Evolutionary conservation across 768 basidiomycete genomes (phyloP).

Genomic region (Rossbeevera mucosa): DNA sequence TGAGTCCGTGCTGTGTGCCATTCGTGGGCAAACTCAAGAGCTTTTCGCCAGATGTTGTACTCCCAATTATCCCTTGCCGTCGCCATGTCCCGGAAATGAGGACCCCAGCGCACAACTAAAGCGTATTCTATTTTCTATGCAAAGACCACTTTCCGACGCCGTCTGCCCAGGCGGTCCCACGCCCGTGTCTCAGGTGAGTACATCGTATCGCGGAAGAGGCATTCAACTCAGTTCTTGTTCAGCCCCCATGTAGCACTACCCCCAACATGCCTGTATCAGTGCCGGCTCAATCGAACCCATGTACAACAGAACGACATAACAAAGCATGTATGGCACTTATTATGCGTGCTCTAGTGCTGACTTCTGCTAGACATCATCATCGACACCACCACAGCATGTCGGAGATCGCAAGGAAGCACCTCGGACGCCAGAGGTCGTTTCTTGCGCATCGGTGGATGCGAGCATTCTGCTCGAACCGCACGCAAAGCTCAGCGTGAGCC

Average conservation of each 20-base stretch:
- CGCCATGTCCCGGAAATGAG: background rate
- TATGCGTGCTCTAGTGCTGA: background rate
- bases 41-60: slow-evolving; percentile 3
- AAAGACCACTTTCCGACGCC: background rate
- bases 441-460: background rate
- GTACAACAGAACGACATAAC: background rate
- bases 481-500: background rate
- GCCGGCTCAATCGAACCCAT: background rate
- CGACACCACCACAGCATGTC: slow-evolving; percentile 1
- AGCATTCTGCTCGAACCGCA: background rate
- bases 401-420: background rate
- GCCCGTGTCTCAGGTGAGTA: slow-evolving; percentile 2
- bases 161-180: background rate
- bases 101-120: slow-evolving; percentile 4
- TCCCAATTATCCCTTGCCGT: background rate
- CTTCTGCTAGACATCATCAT: slow-evolving; percentile 1
- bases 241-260: background rate
- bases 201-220: background rate
- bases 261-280: background rate
- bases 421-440: background rate
- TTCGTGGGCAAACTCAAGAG: background rate
- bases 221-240: slow-evolving; percentile 1
- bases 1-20: background rate
- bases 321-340: background rate
- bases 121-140: background rate